These are phyloP conservation scores for Alternaria sp. DNA, from an alignment of 2,329 filamentous ascomycete species.

Conservation along the genomic window DNA sequence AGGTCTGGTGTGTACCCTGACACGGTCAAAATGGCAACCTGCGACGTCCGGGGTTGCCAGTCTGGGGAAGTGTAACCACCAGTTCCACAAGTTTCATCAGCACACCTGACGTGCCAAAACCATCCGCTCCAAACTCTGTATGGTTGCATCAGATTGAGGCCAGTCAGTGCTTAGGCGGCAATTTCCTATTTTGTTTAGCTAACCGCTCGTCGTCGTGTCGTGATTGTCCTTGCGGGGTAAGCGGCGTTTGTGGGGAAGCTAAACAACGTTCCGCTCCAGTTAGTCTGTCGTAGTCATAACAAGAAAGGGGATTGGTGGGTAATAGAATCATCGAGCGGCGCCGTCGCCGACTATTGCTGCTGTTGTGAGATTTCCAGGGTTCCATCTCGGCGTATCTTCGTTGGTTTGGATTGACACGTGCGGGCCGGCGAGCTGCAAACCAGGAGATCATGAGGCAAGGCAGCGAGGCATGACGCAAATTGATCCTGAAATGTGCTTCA, in stretches of 20 bases:
- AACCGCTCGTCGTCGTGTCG: slow-evolving; percentile 2
- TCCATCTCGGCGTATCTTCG: neutral
- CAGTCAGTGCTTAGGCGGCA: slow-evolving; percentile 5
- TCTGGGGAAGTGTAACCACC: slow-evolving; percentile 16
- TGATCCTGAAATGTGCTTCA: slow-evolving; percentile 1
- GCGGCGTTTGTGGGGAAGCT: slow-evolving; percentile 15
- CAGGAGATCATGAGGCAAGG: slow-evolving; percentile 1
- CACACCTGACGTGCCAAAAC: slow-evolving; percentile 12
- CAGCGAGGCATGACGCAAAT: neutral
- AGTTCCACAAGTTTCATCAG: slow-evolving; percentile 7
- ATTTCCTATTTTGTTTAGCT: slow-evolving; percentile 13
- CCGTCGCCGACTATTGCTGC: neutral
- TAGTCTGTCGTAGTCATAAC: neutral
- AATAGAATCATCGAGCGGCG: slow-evolving; percentile 2
- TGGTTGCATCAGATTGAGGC: neutral
- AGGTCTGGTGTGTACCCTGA: neutral
- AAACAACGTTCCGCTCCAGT: slow-evolving; percentile 13
- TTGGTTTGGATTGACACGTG: slow-evolving; percentile 12
- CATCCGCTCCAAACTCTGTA: slow-evolving; percentile 13
- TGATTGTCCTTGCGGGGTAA: slow-evolving; percentile 9
- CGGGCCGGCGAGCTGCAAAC: slow-evolving; percentile 1
- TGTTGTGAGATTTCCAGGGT: slow-evolving; percentile 7
- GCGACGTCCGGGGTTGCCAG: slow-evolving; percentile 12
- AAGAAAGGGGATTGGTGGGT: slow-evolving; percentile 6
- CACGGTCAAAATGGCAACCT: neutral